Evolutionary conservation across 805 yeast species (phyloP), one percentile per base, ranked within the genome.

Genomic region (Ogataea wickerhamii): DNA sequence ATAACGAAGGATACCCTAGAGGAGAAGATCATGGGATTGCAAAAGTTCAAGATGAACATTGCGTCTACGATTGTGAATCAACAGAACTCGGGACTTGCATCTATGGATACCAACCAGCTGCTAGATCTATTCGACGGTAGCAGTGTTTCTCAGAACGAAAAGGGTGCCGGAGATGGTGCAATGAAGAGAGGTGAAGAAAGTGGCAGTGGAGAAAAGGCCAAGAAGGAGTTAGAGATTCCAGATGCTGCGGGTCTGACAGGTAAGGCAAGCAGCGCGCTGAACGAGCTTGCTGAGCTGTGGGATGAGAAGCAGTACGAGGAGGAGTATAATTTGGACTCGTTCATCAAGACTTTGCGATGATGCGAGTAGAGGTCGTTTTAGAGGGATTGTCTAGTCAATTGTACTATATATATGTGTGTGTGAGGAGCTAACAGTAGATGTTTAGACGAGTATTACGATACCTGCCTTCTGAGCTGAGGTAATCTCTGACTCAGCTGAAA

Each of bases 1-100:
- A 89, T 93, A 49, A 93, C 99, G 6, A 80, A 87, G 56, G 82
- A 86, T 51, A 93, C 98, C 0, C 70, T 93, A 46, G 99, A 93
- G 60, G 98, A 93, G 59, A 88, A 93, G 63, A 93, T 93, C 42
- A 93, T 93, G 99, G 98, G 98, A 19, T 69, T 93, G 49, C 99
- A 93, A 56, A 87, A 87, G 60, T 93, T 93, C 76, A 93, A 93
- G 66, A 82, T 93, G 84, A 93, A 93, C 56, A 87, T 93, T 55
- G 99, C 98, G 0, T 86, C 95, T 0, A 86, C 98, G 0, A 85
- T 93, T 51, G 94, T 93, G 37, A 89, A 88, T 57, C 99, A 93
- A 61, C 98, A 93, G 57, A 93, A 93, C 60, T 77, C 95, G n/a
- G 98, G 98, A 0, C 73, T 93, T 45, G 78, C 87, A 3, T 86